A percentile compares a stretch with the other conserved stretches of the same genome.
Conservation (phyloP, 1,284 basidiomycete species). For the Chiua sp. region DNA sequence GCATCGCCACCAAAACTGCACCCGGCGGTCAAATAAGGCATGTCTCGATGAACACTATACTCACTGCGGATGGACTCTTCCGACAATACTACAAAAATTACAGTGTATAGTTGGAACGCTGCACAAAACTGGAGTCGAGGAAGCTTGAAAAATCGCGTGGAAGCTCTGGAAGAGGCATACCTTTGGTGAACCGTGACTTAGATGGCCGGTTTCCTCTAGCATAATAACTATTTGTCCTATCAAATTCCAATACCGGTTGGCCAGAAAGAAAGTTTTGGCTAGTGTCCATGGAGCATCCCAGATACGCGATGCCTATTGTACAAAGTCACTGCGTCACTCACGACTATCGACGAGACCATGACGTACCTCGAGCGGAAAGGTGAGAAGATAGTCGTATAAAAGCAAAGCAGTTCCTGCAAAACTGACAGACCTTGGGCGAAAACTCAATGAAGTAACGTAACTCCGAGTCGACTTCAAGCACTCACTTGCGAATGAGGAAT, state of each 20-base stretch:
- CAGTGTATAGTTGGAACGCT: too few relatives aligned
- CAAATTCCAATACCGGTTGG: background rate
- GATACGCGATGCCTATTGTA: background rate
- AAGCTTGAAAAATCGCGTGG: too few relatives aligned
- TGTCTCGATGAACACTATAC: too few relatives aligned
- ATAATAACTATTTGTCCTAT: background rate
- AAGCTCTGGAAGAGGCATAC: too few relatives aligned
- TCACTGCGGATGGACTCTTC: too few relatives aligned
- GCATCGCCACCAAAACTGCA: too few relatives aligned
- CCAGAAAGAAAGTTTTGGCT: background rate
- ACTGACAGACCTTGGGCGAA: slow-evolving; percentile 5
- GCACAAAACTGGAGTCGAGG: too few relatives aligned
- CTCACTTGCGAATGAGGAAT: slow-evolving; percentile 26
- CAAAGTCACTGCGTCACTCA: too few relatives aligned
- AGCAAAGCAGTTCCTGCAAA: slow-evolving; percentile 19
- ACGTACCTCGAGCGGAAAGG: slow-evolving; percentile 24
- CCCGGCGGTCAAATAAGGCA: too few relatives aligned
- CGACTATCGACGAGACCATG: background rate
- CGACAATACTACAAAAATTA: too few relatives aligned
- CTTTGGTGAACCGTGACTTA: too few relatives aligned
- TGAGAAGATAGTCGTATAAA: slow-evolving; percentile 23
- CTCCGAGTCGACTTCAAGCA: background rate
- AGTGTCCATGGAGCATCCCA: background rate
- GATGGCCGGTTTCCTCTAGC: background rate
- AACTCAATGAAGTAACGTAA: background rate